phyloP scores from a whole-genome alignment of 2,329 filamentous ascomycete species.

The Fusarium brachygibbosum region DNA sequence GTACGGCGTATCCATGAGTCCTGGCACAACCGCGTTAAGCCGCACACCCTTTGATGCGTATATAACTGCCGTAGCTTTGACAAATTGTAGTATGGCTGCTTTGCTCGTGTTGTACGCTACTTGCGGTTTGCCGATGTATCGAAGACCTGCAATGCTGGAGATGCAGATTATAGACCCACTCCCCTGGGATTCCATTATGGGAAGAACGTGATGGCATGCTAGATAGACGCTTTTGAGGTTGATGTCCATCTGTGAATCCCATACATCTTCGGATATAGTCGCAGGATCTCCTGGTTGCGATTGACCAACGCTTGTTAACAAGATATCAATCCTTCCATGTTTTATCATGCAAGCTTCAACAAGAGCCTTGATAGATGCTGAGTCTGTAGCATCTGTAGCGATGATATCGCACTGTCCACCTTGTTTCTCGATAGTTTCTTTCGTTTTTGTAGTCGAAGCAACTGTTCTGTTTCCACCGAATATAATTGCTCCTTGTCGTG shows the following conservation, averaged over 20 bases:
- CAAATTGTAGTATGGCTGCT: constrained; percentile 65
- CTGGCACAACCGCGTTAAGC: constrained; percentile 68
- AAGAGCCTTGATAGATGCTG: constrained; percentile 64
- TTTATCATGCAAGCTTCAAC: constrained; percentile 65
- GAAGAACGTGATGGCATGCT: constrained; percentile 65
- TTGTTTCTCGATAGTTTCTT: constrained; percentile 54
- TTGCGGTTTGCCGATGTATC: constrained; percentile 64
- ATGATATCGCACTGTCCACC: constrained; percentile 57
- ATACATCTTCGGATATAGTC: constrained; percentile 61
- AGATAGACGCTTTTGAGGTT: constrained; percentile 70
- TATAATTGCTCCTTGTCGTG: constrained; percentile 62
- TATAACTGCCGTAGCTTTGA: constrained; percentile 63
- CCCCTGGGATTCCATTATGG: constrained; percentile 65
- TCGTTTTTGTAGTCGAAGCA: constrained; percentile 56
- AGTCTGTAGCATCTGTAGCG: constrained; percentile 65
- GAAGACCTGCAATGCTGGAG: constrained; percentile 64
- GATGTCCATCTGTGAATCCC: constrained; percentile 66
- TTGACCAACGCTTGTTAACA: constrained; percentile 72
- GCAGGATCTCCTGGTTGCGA: constrained; percentile 66
- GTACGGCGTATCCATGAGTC: constrained; percentile 69
- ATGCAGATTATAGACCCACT: constrained; percentile 62
- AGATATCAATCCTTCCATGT: constrained; percentile 70
- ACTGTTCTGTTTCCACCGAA: constrained; percentile 65
- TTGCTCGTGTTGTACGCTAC: constrained; percentile 67
- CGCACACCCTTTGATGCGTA: constrained; percentile 63